These are phyloP conservation scores for Pythium phragmiticola DNA, from an alignment of 352 stramenopile genomes.

Conservation along the genomic window DNA sequence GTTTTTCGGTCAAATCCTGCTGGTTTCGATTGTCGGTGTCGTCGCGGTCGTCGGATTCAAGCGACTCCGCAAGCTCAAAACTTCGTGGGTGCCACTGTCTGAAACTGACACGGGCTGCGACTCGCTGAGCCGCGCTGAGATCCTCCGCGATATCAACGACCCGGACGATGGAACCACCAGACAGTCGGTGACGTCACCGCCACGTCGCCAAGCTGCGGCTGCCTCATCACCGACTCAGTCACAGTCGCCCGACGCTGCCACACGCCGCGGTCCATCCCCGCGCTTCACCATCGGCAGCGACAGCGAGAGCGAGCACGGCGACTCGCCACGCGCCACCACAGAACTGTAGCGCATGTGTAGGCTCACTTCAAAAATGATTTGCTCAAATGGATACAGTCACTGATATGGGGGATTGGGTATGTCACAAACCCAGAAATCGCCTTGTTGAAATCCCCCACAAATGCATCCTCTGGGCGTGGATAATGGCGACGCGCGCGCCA, in stretches of 20 bases:
- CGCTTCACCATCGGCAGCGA: slow-evolving; percentile 35
- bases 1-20: slow-evolving; percentile 55
- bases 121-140: slow-evolving; percentile 16
- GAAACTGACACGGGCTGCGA: slow-evolving; percentile 22
- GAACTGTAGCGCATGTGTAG: slow-evolving; percentile 10
- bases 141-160: slow-evolving; percentile 18
- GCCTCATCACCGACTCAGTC: slow-evolving; percentile 19
- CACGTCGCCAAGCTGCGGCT: background rate
- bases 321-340: slow-evolving; percentile 17
- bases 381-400: slow-evolving; percentile 31
- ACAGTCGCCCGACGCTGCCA: slow-evolving; percentile 1
- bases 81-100: slow-evolving; percentile 45
- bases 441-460: background rate
- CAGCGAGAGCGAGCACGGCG: slow-evolving; percentile 28
- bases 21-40: slow-evolving; percentile 58
- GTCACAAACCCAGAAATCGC: background rate
- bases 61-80: slow-evolving; percentile 35
- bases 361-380: background rate
- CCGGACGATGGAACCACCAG: slow-evolving; percentile 3
- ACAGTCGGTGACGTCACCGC: background rate
- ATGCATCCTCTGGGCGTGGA: background rate
- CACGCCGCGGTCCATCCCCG: slow-evolving; percentile 4
- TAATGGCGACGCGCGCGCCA: background rate
- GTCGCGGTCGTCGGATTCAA: slow-evolving; percentile 51
- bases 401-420: slow-evolving; percentile 2